Evolutionary conservation across 345 rosid genomes (phyloP).

Genomic region (Ceriops decandra): DNA sequence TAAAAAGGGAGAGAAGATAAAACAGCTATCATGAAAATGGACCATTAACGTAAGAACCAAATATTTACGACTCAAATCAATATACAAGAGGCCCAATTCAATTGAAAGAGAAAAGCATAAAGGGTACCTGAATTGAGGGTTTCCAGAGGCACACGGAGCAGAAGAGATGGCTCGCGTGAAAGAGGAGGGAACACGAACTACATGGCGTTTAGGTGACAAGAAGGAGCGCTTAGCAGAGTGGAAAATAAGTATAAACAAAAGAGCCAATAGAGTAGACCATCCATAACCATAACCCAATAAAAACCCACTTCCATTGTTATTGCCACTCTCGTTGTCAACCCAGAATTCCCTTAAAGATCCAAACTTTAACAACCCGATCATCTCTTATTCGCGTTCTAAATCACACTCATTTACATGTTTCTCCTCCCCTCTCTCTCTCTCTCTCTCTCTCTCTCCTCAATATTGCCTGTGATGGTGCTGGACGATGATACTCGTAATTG

Average conservation of each 20-base stretch:
- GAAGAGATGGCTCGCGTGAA: neutral
- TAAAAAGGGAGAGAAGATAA: neutral
- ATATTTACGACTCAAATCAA: neutral
- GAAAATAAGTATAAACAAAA: conserved; percentile 21
- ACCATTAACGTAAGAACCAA: neutral
- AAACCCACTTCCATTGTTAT: neutral
- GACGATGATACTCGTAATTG: no score
- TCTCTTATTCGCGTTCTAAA: neutral
- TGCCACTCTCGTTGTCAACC: neutral
- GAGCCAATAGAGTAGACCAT: conserved; percentile 24
- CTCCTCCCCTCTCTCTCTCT: neutral
- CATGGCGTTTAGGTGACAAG: neutral
- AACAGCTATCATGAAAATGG: neutral
- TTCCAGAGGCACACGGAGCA: neutral
- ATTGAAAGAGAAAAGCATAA: no score
- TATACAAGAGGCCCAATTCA: neutral
- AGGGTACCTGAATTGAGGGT: conserved; percentile 3
- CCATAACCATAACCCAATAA: conserved; percentile 14
- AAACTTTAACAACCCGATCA: neutral
- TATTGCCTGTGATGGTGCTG: no score
- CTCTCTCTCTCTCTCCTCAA: neutral
- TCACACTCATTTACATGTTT: neutral
- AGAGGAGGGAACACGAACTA: neutral
- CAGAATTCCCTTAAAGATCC: conserved; percentile 16
- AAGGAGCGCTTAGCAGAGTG: conserved; percentile 13